phyloP scores from a whole-genome alignment of 1,284 basidiomycete species.

The Cryptococcus wingfieldii region DNA sequence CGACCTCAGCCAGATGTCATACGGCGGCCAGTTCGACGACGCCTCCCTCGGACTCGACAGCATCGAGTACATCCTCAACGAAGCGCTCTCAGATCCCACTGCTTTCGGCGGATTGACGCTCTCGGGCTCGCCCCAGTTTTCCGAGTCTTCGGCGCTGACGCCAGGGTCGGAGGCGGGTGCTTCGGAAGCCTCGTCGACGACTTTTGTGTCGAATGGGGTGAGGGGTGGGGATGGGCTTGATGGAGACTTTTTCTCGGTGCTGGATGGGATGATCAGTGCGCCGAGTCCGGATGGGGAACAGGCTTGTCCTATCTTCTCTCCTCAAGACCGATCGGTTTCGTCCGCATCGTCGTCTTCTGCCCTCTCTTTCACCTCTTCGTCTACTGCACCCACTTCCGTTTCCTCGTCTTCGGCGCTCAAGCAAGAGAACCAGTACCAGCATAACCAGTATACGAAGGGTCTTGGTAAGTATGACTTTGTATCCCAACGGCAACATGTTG shows the following conservation, averaged over 20 bases:
- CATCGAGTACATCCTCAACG: conserved; percentile 3
- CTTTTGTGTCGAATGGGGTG: conserved; percentile 1
- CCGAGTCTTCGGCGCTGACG: neutral
- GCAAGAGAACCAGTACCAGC: too few species aligned
- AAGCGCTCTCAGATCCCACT: conserved; percentile 3
- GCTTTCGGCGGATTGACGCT: conserved; percentile 5
- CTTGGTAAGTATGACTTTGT: neutral
- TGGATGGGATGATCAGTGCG: conserved; percentile 5
- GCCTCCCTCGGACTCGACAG: conserved; percentile 3
- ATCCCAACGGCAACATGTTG: neutral
- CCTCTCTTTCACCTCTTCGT: neutral
- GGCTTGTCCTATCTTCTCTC: neutral
- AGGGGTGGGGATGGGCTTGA: conserved; percentile 1
- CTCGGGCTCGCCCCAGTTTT: conserved; percentile 1
- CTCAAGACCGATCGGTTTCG: neutral
- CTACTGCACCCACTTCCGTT: neutral
- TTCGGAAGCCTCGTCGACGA: neutral
- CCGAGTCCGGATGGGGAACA: neutral
- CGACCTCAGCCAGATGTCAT: neutral
- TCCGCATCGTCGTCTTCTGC: neutral
- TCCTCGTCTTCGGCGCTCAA: neutral
- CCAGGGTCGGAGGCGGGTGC: neutral
- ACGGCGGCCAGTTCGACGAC: neutral
- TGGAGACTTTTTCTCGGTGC: conserved; percentile 4
- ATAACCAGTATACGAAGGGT: neutral